Conservation (phyloP, 495 filamentous ascomycete species). For the Xanthoparmelia taractica region DNA sequence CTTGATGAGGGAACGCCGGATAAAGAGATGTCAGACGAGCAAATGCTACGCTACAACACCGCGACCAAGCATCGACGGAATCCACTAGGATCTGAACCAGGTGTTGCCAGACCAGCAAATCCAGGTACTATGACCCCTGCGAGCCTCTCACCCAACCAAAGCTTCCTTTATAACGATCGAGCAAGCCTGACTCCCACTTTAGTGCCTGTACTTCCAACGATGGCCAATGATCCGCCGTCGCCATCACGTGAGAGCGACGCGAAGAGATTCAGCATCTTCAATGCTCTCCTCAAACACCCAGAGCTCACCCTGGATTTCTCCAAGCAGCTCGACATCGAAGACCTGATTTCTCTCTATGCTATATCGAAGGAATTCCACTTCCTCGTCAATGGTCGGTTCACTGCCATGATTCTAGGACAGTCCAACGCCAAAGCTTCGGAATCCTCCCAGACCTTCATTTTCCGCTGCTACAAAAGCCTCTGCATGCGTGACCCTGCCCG, state of each 20-base stretch:
- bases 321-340: constrained; percentile 40
- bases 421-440: constrained; percentile 37
- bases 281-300: constrained; percentile 37
- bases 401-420: constrained; percentile 37
- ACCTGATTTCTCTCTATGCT: constrained; percentile 50
- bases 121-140: not conserved
- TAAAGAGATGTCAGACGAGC: not conserved
- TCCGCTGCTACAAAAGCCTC: constrained; percentile 42
- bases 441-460: constrained; percentile 44
- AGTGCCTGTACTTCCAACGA: not conserved
- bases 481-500: constrained; percentile 43
- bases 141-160: constrained; percentile 1
- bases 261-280: constrained; percentile 43
- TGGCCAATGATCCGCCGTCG: not conserved
- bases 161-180: not conserved
- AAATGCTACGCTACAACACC: not conserved
- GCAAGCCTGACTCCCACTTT: not conserved
- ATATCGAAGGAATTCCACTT: constrained; percentile 50
- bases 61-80: constrained; percentile 3
- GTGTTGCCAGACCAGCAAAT: not conserved
- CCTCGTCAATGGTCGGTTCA: constrained; percentile 39
- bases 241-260: not conserved
- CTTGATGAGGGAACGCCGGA: not conserved
- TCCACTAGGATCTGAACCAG: not conserved
- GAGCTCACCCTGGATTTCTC: constrained; percentile 46